These are phyloP conservation scores for Copromyces sp. DNA, from an alignment of 495 filamentous ascomycete species.

Conservation along the genomic window DNA sequence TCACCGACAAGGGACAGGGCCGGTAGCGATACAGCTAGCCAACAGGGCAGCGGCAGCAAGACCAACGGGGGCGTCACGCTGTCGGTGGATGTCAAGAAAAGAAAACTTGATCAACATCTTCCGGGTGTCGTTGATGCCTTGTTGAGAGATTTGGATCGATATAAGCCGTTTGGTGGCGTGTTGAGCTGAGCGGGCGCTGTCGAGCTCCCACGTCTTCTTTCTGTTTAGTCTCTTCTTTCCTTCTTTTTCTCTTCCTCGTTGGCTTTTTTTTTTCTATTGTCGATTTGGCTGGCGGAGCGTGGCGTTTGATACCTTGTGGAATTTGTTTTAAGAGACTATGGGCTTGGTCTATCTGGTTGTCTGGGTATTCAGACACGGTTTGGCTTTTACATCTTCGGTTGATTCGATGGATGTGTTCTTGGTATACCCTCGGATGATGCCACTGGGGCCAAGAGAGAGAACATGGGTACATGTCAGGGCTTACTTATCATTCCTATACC, in stretches of 20 bases:
- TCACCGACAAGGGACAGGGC: slow-evolving; percentile 29
- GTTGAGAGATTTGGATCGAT: slow-evolving; percentile 80
- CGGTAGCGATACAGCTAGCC: slow-evolving; percentile 17
- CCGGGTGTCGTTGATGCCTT: slow-evolving; percentile 79
- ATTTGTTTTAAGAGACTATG: neutral
- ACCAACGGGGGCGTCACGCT: slow-evolving; percentile 35
- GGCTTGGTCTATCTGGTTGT: neutral
- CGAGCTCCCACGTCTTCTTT: neutral
- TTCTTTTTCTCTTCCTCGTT: slow-evolving; percentile 1
- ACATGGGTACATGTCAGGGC: neutral
- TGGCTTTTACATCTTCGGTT: neutral
- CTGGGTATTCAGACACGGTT: neutral
- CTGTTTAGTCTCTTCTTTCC: neutral
- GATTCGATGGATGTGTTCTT: neutral
- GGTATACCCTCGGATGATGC: neutral
- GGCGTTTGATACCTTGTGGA: neutral
- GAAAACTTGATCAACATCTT: slow-evolving; percentile 66
- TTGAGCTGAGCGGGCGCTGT: slow-evolving; percentile 20
- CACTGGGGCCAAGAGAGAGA: neutral
- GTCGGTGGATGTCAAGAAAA: slow-evolving; percentile 82
- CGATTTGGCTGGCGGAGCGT: neutral
- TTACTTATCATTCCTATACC: neutral
- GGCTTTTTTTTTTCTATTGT: slow-evolving; percentile 6
- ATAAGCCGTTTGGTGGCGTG: slow-evolving; percentile 53
- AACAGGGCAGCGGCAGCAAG: slow-evolving; percentile 6